Conservation (phyloP, 2,329 filamentous ascomycete species). For the Nemania sp. region DNA sequence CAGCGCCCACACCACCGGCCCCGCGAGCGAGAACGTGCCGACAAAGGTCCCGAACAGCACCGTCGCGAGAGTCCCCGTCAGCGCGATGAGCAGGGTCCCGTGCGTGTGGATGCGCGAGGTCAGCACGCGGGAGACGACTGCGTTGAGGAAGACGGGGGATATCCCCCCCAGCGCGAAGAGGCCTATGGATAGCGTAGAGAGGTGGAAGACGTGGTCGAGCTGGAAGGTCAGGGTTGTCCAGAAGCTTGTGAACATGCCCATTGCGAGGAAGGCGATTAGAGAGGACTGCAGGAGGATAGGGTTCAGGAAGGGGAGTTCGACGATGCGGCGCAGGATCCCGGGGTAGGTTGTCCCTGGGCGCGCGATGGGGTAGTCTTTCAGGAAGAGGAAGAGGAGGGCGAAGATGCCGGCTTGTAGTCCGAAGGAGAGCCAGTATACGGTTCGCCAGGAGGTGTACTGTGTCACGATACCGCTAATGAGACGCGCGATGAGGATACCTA, state of each 20-base stretch:
- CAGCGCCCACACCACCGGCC: slow-evolving; percentile 51
- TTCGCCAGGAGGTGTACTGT: slow-evolving; percentile 79
- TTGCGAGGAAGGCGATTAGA: slow-evolving; percentile 72
- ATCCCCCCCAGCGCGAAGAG: slow-evolving; percentile 49
- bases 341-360: slow-evolving; percentile 77
- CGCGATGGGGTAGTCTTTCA: slow-evolving; percentile 84
- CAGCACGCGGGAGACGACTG: slow-evolving; percentile 45
- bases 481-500: slow-evolving; percentile 81
- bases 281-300: slow-evolving; percentile 78
- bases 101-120: slow-evolving; percentile 46
- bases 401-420: slow-evolving; percentile 77
- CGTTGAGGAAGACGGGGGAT: slow-evolving; percentile 48
- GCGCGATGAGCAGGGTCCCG: slow-evolving; percentile 45
- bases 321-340: slow-evolving; percentile 72
- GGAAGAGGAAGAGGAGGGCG: slow-evolving; percentile 73
- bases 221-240: slow-evolving; percentile 59
- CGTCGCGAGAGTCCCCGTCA: slow-evolving; percentile 37
- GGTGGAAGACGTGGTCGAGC: slow-evolving; percentile 46
- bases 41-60: slow-evolving; percentile 50
- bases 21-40: slow-evolving; percentile 51
- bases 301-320: slow-evolving; percentile 71
- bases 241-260: slow-evolving; percentile 64
- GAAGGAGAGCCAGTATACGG: slow-evolving; percentile 82
- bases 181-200: slow-evolving; percentile 46
- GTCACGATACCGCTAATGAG: slow-evolving; percentile 80